Base-by-base conservation (phyloP, 495 filamentous ascomycete species). In the Penicillium cataractarum region DNA sequence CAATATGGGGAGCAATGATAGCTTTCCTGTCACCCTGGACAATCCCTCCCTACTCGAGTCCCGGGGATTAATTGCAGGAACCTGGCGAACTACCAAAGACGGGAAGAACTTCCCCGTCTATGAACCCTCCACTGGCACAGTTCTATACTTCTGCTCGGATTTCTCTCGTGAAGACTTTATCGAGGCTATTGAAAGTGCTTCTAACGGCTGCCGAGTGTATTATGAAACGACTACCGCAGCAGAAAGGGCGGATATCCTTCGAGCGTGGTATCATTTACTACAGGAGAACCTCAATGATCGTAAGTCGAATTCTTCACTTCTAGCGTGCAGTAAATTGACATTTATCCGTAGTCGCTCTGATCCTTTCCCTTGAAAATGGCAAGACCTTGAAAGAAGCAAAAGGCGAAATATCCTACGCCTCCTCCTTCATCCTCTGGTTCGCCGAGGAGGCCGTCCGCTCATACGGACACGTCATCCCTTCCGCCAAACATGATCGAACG, bases 221-320 rank as follows among this genome's bases (percentile, higher is more conserved):
- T 58, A 26, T 49, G 33, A n/a, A n/a, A n/a, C 56, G 6, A 58
- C 61, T 39, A 69, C 59, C 3, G 63, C 63, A 5, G 65, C 55
- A 12, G 39, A 52, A 13, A 59, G 70, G 0, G 54, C 40, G 0
- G 13, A 9, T 19, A 21, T 92, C 81, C 31, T 97, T 46, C 82
- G 89, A 39, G 89, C 86, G 72, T 96, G 91, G 92, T 89, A 91
- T 73, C 84, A 93, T 52, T 78, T 93, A 58, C 85, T 95, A 79
- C 71, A 90, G 17, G 89, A 88, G 42, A 93, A 97, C 64, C 73
- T 80, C 29, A 88, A 92, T n/a, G 92, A 97, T 68, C 76, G 96
- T 39, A 89, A 88, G 27, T 89, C 24, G 17, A 29, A 46, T 31
- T 6, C 40, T 44, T 4, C 4, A 4, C 19, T 44, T 44, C 21